Base-by-base conservation (phyloP, 2,329 filamentous ascomycete species). In the Aplosporella prunicola region DNA sequence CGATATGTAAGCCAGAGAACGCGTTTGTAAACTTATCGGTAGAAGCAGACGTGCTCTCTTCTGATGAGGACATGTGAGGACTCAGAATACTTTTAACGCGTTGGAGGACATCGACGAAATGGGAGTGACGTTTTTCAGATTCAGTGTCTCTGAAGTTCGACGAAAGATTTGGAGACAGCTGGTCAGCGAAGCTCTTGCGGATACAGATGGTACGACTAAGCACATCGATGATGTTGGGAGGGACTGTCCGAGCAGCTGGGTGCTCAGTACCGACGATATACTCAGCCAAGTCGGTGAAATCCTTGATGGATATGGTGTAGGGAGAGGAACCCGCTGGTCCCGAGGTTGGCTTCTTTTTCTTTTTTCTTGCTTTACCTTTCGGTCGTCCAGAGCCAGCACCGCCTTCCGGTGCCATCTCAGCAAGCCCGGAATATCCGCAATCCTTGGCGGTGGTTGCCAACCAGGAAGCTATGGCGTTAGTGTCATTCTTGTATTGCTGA, bases 401-500 rank as follows among this genome's bases (percentile, higher is more conserved):
- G 9, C n/a, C n/a, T n/a, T n/a, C n/a, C n/a, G n/a, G n/a, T n/a
- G n/a, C n/a, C n/a, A n/a, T n/a, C n/a, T n/a, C 8, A 30, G 13
- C 1, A 36, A 49, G 39, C 22, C 50, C 40, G 8, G 51, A 29
- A 31, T 52, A 64, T 4, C 62, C 62, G 26, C 46, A 48, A 3
- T 47, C 43, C 33, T 52, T 58, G 25, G 63, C 64, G 1, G 61
- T 66, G 2, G 55, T 57, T 2, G 59, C 62, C 6, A 67, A 58
- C 64, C 63, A 68, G 20, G 51, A 47, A 2, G 59, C 61, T 8
- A 68, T 52, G 2, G 53, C 49, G 24, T 64, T 47, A 0, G 58
- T 63, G 37, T 67, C 62, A n/a, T 55, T 40, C 41, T 64, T 66
- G 47, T 66, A 66, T 38, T 56, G 52, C 14, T 50, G 50, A 41